Base-by-base conservation (phyloP, 2,329 filamentous ascomycete species). In the Volutella citrinella region DNA sequence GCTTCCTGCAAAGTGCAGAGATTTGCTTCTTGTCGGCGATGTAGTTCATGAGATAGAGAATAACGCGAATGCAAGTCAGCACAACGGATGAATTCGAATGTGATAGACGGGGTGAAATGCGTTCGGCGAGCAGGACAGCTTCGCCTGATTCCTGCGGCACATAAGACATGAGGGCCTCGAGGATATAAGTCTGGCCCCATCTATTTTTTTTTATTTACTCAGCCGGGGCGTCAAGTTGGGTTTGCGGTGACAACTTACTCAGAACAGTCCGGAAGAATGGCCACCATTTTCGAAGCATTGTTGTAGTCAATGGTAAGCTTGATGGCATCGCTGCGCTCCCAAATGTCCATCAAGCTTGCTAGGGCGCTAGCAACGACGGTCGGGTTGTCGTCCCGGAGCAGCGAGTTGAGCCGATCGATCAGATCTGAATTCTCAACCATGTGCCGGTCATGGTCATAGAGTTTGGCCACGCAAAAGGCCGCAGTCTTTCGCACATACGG, bases 41-140 rank as follows among this genome's bases (percentile, higher is more conserved):
- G 66, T 98, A 98, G 69, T 98, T 98, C 87, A 97, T 93, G 38
- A 98, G 74, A 57, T 98, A 98, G 31, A 98, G 76, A 21, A 98
- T 90, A 24, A 98, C 93, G 38, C 93, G 82, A 54, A 96, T 95
- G 59, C 89, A 96, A 5, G 93, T 97, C 38, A 98, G 74, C 5
- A 97, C 93, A 19, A 98, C 93, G 0, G 93, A 85, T 10, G 93
- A 96, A 63, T 98, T 98, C 24, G 89, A 93, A 62, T 98, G 93
- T 17, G 93, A 97, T 19, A 98, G 74, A 12, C 93, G 87, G n/a
- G 93, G 93, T 1, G 91, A 80, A 56, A 98, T 94, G 42, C 93
- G 82, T 63, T 98, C 93, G 10, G 93, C 93, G 24, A 98, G 74
- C 12, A 98, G 72, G 7, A 88, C 75, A 5, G 93, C 91, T 64